Conservation (phyloP, 768 basidiomycete genomes). For the Calocera cornea region DNA sequence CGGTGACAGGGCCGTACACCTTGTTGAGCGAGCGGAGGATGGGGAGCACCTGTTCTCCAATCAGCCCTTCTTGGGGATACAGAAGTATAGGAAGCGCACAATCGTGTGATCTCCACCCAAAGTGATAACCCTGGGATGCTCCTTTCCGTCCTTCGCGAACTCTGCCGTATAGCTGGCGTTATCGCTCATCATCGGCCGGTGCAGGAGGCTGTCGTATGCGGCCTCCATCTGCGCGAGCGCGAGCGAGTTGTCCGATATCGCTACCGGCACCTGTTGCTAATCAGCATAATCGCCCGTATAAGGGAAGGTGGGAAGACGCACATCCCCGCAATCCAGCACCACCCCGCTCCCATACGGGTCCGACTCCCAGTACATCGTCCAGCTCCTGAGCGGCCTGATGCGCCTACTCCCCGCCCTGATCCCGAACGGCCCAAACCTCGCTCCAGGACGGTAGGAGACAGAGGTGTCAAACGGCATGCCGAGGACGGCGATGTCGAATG, state of each 20-base stretch:
- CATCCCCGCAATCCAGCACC: constrained; percentile 77
- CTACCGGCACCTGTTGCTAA: constrained; percentile 48
- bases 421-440: constrained; percentile 76
- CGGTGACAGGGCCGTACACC: constrained; percentile 51
- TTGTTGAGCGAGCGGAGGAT: constrained; percentile 68
- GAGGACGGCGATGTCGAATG: constrained; percentile 65
- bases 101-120: constrained; percentile 85
- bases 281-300: neutral
- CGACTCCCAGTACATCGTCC: constrained; percentile 56
- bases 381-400: constrained; percentile 48
- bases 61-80: neutral
- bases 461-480: constrained; percentile 71
- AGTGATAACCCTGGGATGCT: constrained; percentile 66
- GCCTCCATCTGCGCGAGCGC: constrained; percentile 80
- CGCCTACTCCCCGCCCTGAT: constrained; percentile 68
- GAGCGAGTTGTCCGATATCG: constrained; percentile 66
- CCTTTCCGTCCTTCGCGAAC: constrained; percentile 42
- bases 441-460: constrained; percentile 66
- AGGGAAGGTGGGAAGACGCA: constrained; percentile 21
- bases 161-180: constrained; percentile 23
- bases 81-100: constrained; percentile 25
- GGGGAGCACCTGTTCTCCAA: constrained; percentile 44
- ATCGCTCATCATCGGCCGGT: constrained; percentile 33
- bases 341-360: constrained; percentile 48
- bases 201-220: constrained; percentile 63